phyloP scores from a whole-genome alignment of 176 grass and related monocot species.

The Pontederia crassipes region DNA sequence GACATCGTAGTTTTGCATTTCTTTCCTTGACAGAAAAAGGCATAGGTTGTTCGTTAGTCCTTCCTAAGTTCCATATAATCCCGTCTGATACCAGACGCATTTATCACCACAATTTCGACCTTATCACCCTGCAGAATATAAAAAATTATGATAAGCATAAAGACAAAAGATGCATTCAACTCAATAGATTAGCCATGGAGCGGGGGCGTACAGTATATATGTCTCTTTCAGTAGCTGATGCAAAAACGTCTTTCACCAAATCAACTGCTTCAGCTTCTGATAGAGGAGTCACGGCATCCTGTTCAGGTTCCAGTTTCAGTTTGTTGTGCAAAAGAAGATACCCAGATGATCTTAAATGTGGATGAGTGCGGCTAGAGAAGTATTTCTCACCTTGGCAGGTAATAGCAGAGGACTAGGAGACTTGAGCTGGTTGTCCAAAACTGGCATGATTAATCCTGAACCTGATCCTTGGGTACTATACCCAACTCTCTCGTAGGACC shows the following conservation, averaged over 20 bases:
- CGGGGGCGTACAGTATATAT: slow-evolving; percentile 74
- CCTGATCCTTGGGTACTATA: slow-evolving; percentile 87
- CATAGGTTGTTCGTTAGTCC: slow-evolving; percentile 18
- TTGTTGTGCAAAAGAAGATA: not conserved
- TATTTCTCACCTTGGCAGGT: slow-evolving; percentile 49
- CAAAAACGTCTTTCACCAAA: slow-evolving; percentile 97
- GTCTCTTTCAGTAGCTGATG: slow-evolving; percentile 96
- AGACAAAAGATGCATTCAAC: too few species aligned
- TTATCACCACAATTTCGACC: slow-evolving; percentile 83
- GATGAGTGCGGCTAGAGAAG: not conserved
- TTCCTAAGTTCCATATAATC: slow-evolving; percentile 94
- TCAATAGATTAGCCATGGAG: not conserved
- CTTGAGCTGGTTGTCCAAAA: slow-evolving; percentile 87
- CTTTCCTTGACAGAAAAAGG: too few species aligned
- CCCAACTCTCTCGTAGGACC: slow-evolving; percentile 76
- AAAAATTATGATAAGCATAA: not conserved
- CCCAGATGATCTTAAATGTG: not conserved
- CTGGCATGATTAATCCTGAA: slow-evolving; percentile 77
- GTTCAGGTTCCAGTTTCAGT: not conserved
- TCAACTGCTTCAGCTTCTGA: slow-evolving; percentile 76
- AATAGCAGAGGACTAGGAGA: slow-evolving; percentile 80
- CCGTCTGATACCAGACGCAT: slow-evolving; percentile 54
- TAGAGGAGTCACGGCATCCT: slow-evolving; percentile 93
- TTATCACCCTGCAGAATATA: slow-evolving; percentile 64
- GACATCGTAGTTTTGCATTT: too few species aligned